Evolutionary conservation across 257 asterid species (phyloP).

Genomic region (Cynanchum wilfordii): DNA sequence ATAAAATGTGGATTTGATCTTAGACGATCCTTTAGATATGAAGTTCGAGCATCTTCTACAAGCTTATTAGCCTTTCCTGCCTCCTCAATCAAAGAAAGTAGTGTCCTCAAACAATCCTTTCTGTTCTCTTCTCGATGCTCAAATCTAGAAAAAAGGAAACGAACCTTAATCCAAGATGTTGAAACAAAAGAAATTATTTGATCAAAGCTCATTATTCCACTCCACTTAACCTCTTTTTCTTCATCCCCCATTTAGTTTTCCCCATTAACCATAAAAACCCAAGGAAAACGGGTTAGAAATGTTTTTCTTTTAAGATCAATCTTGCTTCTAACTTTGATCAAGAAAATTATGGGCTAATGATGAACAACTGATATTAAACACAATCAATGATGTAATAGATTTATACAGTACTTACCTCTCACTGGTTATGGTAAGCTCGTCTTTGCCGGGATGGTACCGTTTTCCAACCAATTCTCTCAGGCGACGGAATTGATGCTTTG

Average conservation of each 20-base stretch:
- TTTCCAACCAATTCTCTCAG: slow-evolving; percentile 82
- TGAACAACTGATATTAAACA: not conserved
- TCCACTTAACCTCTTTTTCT: not conserved
- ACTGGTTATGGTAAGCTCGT: slow-evolving; percentile 85
- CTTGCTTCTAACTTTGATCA: not conserved
- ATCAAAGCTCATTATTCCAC: not conserved
- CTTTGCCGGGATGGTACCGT: slow-evolving; percentile 83
- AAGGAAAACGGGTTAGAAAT: not conserved
- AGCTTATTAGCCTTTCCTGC: slow-evolving; percentile 64
- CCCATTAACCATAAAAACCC: not conserved
- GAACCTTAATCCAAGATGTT: not conserved
- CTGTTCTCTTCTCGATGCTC: slow-evolving; percentile 94
- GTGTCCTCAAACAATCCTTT: slow-evolving; percentile 90
- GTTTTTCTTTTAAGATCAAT: not conserved
- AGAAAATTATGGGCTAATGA: not conserved
- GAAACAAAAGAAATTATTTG: not conserved
- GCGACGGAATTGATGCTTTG: slow-evolving; percentile 66
- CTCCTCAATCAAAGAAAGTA: slow-evolving; percentile 68
- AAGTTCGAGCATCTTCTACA: slow-evolving; percentile 61
- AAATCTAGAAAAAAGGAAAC: slow-evolving; percentile 35
- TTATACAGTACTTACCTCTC: slow-evolving; percentile 52
- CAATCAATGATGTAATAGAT: not conserved
- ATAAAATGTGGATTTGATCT: slow-evolving; percentile 74
- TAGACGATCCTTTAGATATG: slow-evolving; percentile 59
- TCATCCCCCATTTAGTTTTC: not conserved